phyloP scores from a whole-genome alignment of 2,329 filamentous ascomycete genomes.

The Penicillium verrucosum region DNA sequence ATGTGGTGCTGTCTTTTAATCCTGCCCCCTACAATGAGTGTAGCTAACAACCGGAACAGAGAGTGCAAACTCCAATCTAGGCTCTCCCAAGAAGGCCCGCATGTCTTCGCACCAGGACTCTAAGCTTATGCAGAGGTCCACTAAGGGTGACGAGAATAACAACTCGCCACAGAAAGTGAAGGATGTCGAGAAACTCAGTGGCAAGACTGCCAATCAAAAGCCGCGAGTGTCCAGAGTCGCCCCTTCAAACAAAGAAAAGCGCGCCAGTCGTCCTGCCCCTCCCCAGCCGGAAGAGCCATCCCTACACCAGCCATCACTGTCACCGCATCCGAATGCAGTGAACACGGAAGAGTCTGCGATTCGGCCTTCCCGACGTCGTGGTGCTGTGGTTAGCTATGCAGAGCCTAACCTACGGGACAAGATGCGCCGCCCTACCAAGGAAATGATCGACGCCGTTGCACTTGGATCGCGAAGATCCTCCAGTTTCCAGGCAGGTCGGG shows the following conservation, averaged over 20 bases:
- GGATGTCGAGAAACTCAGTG: slow-evolving; percentile 6
- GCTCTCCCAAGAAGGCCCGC: slow-evolving; percentile 30
- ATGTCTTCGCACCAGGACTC: slow-evolving; percentile 13
- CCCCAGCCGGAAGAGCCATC: slow-evolving; percentile 9
- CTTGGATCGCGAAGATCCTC: slow-evolving; percentile 45
- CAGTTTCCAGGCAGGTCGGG: slow-evolving; percentile 46
- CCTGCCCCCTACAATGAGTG: not conserved
- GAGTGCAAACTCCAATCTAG: slow-evolving; percentile 49
- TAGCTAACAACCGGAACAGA: slow-evolving; percentile 36
- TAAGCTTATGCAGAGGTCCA: slow-evolving; percentile 12
- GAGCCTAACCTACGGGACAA: slow-evolving; percentile 79
- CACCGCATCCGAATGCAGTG: slow-evolving; percentile 6
- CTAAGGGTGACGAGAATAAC: slow-evolving; percentile 14
- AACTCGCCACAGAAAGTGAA: slow-evolving; percentile 17
- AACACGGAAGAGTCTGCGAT: slow-evolving; percentile 8
- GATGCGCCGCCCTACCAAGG: slow-evolving; percentile 76
- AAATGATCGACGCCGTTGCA: slow-evolving; percentile 69
- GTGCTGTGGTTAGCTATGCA: slow-evolving; percentile 71
- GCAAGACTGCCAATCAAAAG: slow-evolving; percentile 6
- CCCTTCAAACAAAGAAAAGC: slow-evolving; percentile 14
- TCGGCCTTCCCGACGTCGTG: slow-evolving; percentile 64
- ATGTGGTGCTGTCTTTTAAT: slow-evolving; percentile 19
- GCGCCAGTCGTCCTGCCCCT: slow-evolving; percentile 6
- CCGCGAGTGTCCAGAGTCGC: slow-evolving; percentile 9
- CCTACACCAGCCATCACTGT: not conserved